phyloP scores from a whole-genome alignment of 2,329 filamentous ascomycete genomes.

The Paecilomyces formosus region DNA sequence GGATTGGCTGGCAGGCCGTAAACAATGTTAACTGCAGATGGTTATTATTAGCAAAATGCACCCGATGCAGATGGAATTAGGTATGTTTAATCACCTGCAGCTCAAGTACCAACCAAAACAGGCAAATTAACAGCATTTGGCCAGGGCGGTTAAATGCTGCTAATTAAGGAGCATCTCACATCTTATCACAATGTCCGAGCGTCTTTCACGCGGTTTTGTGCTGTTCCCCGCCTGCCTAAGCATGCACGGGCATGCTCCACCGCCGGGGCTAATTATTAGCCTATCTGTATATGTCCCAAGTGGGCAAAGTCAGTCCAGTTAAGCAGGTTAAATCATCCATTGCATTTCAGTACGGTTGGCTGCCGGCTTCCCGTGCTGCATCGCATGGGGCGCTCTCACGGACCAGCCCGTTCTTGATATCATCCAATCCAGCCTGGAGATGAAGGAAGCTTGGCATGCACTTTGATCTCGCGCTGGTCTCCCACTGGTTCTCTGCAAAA shows the following conservation, averaged over 20 bases:
- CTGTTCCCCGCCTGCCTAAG: slow-evolving; percentile 1
- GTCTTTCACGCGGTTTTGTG: slow-evolving; percentile 2
- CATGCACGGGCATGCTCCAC: slow-evolving; percentile 3
- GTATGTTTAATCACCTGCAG: not conserved
- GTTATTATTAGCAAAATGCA: slow-evolving; percentile 4
- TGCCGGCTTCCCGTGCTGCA: slow-evolving; percentile 15
- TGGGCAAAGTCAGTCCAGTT: not conserved
- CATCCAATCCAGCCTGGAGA: slow-evolving; percentile 10
- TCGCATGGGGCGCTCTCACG: slow-evolving; percentile 2
- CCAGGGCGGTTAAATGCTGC: slow-evolving; percentile 12
- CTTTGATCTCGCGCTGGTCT: slow-evolving; percentile 4
- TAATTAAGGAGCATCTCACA: slow-evolving; percentile 14
- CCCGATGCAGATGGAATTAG: not conserved
- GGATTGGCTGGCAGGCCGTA: not conserved
- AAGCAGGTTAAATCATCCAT: not conserved
- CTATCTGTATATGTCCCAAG: not conserved
- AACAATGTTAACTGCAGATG: not conserved
- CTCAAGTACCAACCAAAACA: not conserved
- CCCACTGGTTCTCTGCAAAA: not conserved
- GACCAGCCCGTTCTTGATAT: slow-evolving; percentile 1
- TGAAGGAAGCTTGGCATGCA: slow-evolving; percentile 16
- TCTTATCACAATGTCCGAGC: slow-evolving; percentile 11
- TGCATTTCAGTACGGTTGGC: slow-evolving; percentile 12
- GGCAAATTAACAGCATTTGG: slow-evolving; percentile 3
- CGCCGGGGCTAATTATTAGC: slow-evolving; percentile 6